phyloP scores from a whole-genome alignment of 352 stramenopile species.

The Phytophthora multivora region DNA sequence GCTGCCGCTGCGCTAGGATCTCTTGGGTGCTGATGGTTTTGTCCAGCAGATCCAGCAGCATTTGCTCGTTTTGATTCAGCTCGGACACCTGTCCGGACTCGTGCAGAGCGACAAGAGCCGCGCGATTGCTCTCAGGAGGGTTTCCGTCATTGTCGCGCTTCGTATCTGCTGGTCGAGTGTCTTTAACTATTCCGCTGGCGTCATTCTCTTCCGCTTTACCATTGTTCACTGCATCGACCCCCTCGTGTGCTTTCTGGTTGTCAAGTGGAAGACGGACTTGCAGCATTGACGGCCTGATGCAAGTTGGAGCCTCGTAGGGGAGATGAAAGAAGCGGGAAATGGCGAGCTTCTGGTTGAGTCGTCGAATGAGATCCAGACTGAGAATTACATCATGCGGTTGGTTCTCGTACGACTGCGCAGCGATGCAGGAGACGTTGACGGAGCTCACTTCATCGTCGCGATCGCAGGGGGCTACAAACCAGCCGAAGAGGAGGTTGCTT shows the following conservation, averaged over 20 bases:
- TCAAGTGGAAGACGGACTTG: slow-evolving; percentile 2
- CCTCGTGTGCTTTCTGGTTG: slow-evolving; percentile 24
- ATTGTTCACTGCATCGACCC: slow-evolving; percentile 1
- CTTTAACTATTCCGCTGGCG: slow-evolving; percentile 10
- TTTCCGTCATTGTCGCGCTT: neutral
- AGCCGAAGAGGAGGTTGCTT: slow-evolving; percentile 57
- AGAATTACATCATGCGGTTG: slow-evolving; percentile 39
- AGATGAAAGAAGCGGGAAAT: slow-evolving; percentile 32
- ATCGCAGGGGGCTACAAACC: slow-evolving; percentile 53
- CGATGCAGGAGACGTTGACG: slow-evolving; percentile 66
- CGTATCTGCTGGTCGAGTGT: neutral
- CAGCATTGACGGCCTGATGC: slow-evolving; percentile 10
- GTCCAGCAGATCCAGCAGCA: slow-evolving; percentile 78
- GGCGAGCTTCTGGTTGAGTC: slow-evolving; percentile 41
- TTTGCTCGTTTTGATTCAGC: slow-evolving; percentile 69
- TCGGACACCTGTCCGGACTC: slow-evolving; percentile 35
- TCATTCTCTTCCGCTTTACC: neutral
- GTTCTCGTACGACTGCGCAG: slow-evolving; percentile 40
- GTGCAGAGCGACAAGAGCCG: slow-evolving; percentile 24
- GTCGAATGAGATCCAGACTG: slow-evolving; percentile 55
- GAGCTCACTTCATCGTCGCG: slow-evolving; percentile 33
- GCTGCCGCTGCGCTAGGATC: slow-evolving; percentile 73
- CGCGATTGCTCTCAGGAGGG: slow-evolving; percentile 22
- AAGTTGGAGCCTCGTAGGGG: neutral
- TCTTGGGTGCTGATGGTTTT: slow-evolving; percentile 82